A percentile compares a stretch with the other conserved stretches of the same genome.
Conservation (phyloP, 345 rosid genomes). For the Luvunga scandens region DNA sequence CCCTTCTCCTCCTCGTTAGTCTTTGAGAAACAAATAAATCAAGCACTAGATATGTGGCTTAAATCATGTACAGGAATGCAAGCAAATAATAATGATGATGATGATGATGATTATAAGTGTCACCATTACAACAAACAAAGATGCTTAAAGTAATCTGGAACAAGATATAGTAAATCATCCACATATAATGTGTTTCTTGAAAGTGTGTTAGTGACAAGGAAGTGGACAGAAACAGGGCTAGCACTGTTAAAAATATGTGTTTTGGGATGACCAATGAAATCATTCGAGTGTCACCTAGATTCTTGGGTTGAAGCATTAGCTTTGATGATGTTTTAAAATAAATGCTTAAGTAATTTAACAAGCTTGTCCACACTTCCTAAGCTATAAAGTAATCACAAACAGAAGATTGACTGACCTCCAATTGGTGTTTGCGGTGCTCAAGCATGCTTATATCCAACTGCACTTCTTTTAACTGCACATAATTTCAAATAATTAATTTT, state of each 20-base stretch:
- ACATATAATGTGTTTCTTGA: not conserved
- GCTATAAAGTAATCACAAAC: constrained; percentile 7
- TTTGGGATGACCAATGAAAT: not conserved
- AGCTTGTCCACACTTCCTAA: not conserved
- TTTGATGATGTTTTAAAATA: not conserved
- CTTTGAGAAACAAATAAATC: constrained; percentile 33
- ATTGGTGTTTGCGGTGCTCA: constrained; percentile 43
- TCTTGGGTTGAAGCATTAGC: not conserved
- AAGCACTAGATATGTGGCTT: constrained; percentile 8
- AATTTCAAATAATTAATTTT: constrained; percentile 12
- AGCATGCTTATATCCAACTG: constrained; percentile 48
- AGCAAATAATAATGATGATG: not conserved
- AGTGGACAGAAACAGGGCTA: not conserved
- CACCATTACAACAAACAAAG: constrained; percentile 1
- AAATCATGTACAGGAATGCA: not conserved
- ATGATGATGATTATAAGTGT: not conserved
- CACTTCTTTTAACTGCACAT: constrained; percentile 64
- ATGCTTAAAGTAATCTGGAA: not conserved
- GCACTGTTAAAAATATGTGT: not conserved
- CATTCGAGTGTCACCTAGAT: not conserved
- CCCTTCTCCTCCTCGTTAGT: constrained; percentile 48
- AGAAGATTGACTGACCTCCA: constrained; percentile 50
- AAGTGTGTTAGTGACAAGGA: not conserved
- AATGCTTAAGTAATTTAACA: not conserved
- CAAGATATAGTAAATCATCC: not conserved